Base-by-base conservation (phyloP, 371 early-diverging fungal genomes). In the Conidiobolus incongruus region DNA sequence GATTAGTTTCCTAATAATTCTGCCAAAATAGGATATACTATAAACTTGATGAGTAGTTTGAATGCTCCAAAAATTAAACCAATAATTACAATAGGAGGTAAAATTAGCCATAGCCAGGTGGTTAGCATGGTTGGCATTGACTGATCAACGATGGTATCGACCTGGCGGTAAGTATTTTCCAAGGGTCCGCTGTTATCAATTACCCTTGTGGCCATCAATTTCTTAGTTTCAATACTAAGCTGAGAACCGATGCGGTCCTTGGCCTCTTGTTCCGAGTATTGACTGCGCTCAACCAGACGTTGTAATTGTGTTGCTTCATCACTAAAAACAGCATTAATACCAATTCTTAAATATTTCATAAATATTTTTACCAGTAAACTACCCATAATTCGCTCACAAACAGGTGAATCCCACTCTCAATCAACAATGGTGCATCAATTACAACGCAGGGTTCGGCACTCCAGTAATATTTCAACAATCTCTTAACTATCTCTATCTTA, bases 341-440 rank as follows among this genome's bases (percentile, higher is more conserved):
- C 2, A 5, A 30, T 1, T 17, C 30, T 36, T 21, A 23, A 26
- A 2, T 0, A 33, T 23, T 19, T 38, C 22, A 40, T 11, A 32
- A 30, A 19, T 22, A 20, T 11, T 23, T 58, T 47, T 62, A 78
- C 80, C 80, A 77, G 47, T 72, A 85, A 0, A 93, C 81, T 2
- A 94, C 90, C 10, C 81, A 64, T 3, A 70, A 73, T 0, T 60
- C 53, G 26, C 69, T 66, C 38, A 87, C 74, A 41, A 74, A 72
- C 34, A 63, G 55, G 53, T 84, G 67, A 47, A 92, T 51, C 7
- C 77, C 72, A 22, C 74, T 67, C 50, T 95, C 96, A 46, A 84
- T 74, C 45, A 95, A 61, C 37, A 95, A 59, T 13, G 96, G 94
- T 1, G 84, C 82, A 56, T 95, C 96, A 19, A 93, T 59, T 1